These are phyloP conservation scores for Magnusiomyces sp. DNA, from an alignment of 1,139 yeast genomes.

Conservation along the genomic window DNA sequence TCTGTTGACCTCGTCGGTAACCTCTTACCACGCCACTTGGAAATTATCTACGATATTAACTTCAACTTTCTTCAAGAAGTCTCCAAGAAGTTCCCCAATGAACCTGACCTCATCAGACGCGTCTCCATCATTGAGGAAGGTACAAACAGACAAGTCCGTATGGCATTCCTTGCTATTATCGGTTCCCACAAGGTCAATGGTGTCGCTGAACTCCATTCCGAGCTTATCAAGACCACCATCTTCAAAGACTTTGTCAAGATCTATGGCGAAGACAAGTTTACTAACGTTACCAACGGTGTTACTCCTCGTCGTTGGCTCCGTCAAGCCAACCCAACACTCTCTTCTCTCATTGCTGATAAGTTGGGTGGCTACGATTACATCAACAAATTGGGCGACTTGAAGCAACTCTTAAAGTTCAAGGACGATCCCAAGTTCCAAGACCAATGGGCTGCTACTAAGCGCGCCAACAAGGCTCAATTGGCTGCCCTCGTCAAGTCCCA, in stretches of 20 bases:
- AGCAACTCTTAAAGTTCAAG: slow-evolving; percentile 56
- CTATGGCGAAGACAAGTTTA: slow-evolving; percentile 74
- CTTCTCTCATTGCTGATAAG: slow-evolving; percentile 61
- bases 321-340: slow-evolving; percentile 82
- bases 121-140: slow-evolving; percentile 85
- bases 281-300: slow-evolving; percentile 89
- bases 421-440: slow-evolving; percentile 61
- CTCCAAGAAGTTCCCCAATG: slow-evolving; percentile 62
- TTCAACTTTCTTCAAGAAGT: slow-evolving; percentile 69
- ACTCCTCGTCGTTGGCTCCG: slow-evolving; percentile 96
- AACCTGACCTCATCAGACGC: slow-evolving; percentile 51
- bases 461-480: slow-evolving; percentile 58
- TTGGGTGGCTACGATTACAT: slow-evolving; percentile 64
- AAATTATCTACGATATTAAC: slow-evolving; percentile 82
- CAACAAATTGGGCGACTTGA: slow-evolving; percentile 60
- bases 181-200: slow-evolving; percentile 94
- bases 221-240: slow-evolving; percentile 78
- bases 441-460: slow-evolving; percentile 66
- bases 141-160: slow-evolving; percentile 70
- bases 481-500: slow-evolving; percentile 61
- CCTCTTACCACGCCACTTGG: slow-evolving; percentile 84
- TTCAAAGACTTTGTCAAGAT: slow-evolving; percentile 82
- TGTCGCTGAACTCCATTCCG: slow-evolving; percentile 92
- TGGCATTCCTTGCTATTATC: slow-evolving; percentile 86
- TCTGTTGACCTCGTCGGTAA: slow-evolving; percentile 72